Base-by-base conservation (phyloP, 495 filamentous ascomycete genomes). In the Hyaloscypha hepaticicola region DNA sequence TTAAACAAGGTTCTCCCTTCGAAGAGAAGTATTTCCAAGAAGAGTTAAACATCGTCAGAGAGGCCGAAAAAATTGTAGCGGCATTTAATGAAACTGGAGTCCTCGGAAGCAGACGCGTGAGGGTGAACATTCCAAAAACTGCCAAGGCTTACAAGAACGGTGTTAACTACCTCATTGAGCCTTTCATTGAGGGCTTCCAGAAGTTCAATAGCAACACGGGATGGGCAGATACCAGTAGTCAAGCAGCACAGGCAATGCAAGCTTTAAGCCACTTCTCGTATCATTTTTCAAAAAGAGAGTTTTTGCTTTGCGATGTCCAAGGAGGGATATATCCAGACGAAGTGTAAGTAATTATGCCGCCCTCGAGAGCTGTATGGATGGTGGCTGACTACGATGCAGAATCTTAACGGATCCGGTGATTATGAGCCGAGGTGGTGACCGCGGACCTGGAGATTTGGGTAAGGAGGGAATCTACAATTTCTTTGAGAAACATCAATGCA, bases 171-270 rank as follows among this genome's bases (percentile, higher is more conserved):
- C 69, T 79, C 0, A 12, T 34, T 25, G 76, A 78, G 65, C 74
- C 74, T 2, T 76, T 76, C 63, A 77, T 77, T 33, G 58, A 75
- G 7, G 75, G 76, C 58, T 77, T 74, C 59, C 67, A 72, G 52
- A 79, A 77, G 68, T 79, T 78, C 71, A 78, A 78, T 65, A 79
- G 75, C 66, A 78, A 78, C 59, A 70, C 63, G 1, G 77, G 77
- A 24, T 79, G 76, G 77, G 63, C 7, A 33, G 58, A 72, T 65
- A 49, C 51, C 7, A 16, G 19, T 3, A 34, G 33, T 51, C 9
- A 2, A 22, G 62, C 57, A 1, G 62, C 70, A 7, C 55, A 73
- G 56, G 69, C 68, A 7, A 77, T 78, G 74, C 75, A 78, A 61
- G 76, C 77, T 3, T 66, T 79, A 38, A 77, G 76, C 61, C 77